Percentiles rank a stretch among this genome's conserved stretches.
These are phyloP conservation scores for Scytalidium lignicola DNA, from an alignment of 2,329 filamentous ascomycete genomes.

Conservation along the genomic window DNA sequence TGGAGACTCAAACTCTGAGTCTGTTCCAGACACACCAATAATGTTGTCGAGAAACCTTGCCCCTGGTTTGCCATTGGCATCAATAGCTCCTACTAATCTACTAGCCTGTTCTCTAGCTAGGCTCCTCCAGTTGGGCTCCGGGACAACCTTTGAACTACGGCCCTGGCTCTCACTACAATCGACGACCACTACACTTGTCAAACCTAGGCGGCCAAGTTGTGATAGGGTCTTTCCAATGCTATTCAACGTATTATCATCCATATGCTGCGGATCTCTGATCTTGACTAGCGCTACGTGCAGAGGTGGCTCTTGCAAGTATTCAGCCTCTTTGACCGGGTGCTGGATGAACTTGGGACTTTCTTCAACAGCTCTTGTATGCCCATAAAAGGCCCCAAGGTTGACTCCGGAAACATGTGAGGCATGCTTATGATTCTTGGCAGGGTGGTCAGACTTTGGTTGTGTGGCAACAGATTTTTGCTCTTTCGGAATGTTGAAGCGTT, in stretches of 20 bases:
- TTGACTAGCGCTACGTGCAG: slow-evolving; percentile 83
- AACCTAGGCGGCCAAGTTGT: slow-evolving; percentile 76
- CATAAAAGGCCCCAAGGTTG: slow-evolving; percentile 57
- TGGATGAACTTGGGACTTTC: slow-evolving; percentile 56
- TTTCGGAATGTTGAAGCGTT: slow-evolving; percentile 63
- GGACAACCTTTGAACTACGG: not conserved
- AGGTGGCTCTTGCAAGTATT: slow-evolving; percentile 21
- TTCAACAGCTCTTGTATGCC: slow-evolving; percentile 50
- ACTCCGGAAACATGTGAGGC: slow-evolving; percentile 40
- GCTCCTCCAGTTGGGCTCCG: slow-evolving; percentile 33
- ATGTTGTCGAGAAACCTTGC: slow-evolving; percentile 60
- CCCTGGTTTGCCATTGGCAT: slow-evolving; percentile 61
- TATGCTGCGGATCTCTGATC: slow-evolving; percentile 65
- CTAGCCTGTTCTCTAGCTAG: slow-evolving; percentile 59
- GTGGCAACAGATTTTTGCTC: slow-evolving; percentile 15
- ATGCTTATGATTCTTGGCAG: slow-evolving; percentile 1
- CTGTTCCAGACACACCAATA: slow-evolving; percentile 28
- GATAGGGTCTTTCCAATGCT: slow-evolving; percentile 80
- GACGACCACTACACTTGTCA: slow-evolving; percentile 77
- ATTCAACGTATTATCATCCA: slow-evolving; percentile 62
- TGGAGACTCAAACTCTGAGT: not conserved
- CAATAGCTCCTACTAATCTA: slow-evolving; percentile 70
- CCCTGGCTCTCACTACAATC: slow-evolving; percentile 53
- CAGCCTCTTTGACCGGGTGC: slow-evolving; percentile 30
- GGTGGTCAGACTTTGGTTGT: slow-evolving; percentile 1